These are phyloP conservation scores for Fusarium acutatum DNA, from an alignment of 2,329 filamentous ascomycete genomes.

Conservation along the genomic window DNA sequence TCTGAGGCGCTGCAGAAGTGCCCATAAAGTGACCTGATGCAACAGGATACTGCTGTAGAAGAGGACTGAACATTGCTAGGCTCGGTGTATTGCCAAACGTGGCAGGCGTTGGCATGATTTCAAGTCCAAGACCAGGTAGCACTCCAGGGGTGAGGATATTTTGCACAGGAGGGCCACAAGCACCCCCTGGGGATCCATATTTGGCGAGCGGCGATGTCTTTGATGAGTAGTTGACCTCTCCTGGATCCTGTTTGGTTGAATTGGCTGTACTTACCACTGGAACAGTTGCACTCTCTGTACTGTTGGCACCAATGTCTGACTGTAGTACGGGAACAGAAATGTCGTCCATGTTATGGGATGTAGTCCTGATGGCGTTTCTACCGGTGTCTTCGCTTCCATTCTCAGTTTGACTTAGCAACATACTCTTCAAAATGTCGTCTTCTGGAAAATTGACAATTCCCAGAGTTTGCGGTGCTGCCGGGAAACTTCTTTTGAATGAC, in stretches of 20 bases:
- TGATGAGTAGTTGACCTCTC: not conserved
- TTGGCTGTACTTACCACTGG: not conserved
- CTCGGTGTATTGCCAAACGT: not conserved
- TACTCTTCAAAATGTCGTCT: not conserved
- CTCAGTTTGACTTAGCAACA: not conserved
- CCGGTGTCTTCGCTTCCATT: not conserved
- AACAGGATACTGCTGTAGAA: not conserved
- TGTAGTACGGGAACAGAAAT: not conserved
- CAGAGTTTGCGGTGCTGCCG: not conserved
- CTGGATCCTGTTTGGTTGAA: not conserved
- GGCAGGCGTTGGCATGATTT: not conserved
- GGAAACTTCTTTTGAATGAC: slow-evolving; percentile 33
- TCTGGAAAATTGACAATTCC: not conserved
- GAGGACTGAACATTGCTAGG: not conserved
- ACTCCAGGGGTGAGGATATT: not conserved
- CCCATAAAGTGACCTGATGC: not conserved
- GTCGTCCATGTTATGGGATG: not conserved
- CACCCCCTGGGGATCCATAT: not conserved
- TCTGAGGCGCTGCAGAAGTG: not conserved
- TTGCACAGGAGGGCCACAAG: not conserved
- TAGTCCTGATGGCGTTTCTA: not conserved
- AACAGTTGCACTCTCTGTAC: not conserved
- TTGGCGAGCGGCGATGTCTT: not conserved
- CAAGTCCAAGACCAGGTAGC: slow-evolving; percentile 4
- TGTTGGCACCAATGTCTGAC: not conserved